These are phyloP conservation scores for Astraeus odoratus DNA, from an alignment of 768 basidiomycete species.

Conservation along the genomic window DNA sequence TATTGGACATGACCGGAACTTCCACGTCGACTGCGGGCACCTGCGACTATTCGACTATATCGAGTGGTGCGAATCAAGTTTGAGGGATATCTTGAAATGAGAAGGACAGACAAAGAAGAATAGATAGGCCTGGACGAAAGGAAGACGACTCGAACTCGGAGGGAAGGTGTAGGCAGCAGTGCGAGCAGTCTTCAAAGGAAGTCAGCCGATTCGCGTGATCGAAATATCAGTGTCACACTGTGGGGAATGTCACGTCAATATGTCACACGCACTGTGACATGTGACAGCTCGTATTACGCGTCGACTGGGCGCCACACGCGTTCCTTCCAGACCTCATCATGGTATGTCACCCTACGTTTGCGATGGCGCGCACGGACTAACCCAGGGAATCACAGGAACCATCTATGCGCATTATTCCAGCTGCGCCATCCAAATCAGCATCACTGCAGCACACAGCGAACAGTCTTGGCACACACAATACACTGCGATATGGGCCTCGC, in stretches of 20 bases:
- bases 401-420: constrained; percentile 62
- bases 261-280: constrained; percentile 22
- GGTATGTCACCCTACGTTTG: constrained; percentile 8
- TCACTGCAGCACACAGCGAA: constrained; percentile 64
- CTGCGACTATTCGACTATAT: background rate
- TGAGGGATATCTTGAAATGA: too few species aligned
- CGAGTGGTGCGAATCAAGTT: background rate
- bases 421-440: constrained; percentile 46
- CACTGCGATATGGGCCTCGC: constrained; percentile 77
- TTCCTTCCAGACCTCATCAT: constrained; percentile 16
- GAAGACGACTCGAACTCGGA: background rate
- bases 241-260: constrained; percentile 20
- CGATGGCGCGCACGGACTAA: constrained; percentile 1
- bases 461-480: constrained; percentile 80
- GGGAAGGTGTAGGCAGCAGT: background rate
- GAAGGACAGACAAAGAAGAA: too few species aligned
- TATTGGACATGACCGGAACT: constrained; percentile 33
- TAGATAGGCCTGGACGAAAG: too few species aligned
- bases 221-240: constrained; percentile 9
- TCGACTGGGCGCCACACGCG: constrained; percentile 8
- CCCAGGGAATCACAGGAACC: constrained; percentile 27
- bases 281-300: constrained; percentile 14
- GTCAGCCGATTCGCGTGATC: background rate
- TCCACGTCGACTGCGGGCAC: background rate
- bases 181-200: too few species aligned